Evolutionary conservation across 257 asterid genomes (phyloP).

Genomic region (Capsicum rhomboideum): DNA sequence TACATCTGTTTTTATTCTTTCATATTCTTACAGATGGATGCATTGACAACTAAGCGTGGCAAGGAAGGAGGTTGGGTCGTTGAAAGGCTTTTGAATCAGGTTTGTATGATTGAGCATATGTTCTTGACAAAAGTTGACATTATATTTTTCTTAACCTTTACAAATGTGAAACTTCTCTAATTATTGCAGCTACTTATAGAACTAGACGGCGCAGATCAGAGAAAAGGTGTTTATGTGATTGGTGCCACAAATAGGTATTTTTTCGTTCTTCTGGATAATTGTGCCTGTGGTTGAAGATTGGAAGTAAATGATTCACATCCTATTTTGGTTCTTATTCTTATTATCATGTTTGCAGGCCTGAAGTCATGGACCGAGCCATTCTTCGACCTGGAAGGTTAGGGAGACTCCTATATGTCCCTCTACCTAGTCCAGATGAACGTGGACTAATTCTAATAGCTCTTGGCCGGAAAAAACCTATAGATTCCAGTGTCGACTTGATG

Average conservation of each 20-base stretch:
- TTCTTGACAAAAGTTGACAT: neutral
- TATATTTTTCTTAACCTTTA: neutral
- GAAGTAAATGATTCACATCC: neutral
- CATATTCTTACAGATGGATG: constrained; percentile 53
- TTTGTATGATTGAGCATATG: neutral
- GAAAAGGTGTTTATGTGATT: constrained; percentile 68
- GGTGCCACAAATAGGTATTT: constrained; percentile 89
- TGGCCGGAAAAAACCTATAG: constrained; percentile 55
- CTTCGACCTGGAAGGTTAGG: constrained; percentile 87
- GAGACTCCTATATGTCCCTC: constrained; percentile 67
- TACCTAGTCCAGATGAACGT: constrained; percentile 75
- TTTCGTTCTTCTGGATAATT: neutral
- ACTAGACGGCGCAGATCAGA: constrained; percentile 74
- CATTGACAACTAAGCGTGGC: constrained; percentile 67
- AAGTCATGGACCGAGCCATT: constrained; percentile 73
- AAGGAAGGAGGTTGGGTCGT: constrained; percentile 81
- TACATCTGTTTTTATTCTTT: neutral
- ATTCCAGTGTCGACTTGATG: constrained; percentile 51
- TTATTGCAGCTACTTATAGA: constrained; percentile 68
- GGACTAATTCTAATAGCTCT: constrained; percentile 74
- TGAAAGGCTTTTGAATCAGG: constrained; percentile 73
- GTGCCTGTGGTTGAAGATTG: neutral
- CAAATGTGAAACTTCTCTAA: neutral
- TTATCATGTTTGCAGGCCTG: constrained; percentile 46
- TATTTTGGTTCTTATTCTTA: constrained; percentile 4